A percentile compares a stretch with the other conserved stretches of the same genome.
Conservation (phyloP, 306 rosid species). For the Rubus parviflorus region DNA sequence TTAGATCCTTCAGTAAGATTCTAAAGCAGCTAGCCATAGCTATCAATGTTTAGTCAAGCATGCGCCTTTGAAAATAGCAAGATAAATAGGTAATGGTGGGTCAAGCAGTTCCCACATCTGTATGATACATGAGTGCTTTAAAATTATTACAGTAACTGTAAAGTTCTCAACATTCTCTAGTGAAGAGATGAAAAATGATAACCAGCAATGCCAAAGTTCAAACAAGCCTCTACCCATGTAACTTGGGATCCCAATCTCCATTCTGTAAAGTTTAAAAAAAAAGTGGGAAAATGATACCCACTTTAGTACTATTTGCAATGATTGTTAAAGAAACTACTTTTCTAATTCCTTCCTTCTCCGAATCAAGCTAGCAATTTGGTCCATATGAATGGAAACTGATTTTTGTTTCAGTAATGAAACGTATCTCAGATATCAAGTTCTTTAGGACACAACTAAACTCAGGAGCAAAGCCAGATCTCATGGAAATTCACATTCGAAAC, state of each 20-base stretch:
- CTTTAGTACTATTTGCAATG: background rate
- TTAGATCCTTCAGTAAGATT: no score
- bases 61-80: constrained; percentile 8
- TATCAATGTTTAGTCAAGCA: background rate
- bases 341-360: background rate
- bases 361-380: background rate
- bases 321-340: background rate
- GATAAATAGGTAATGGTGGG: constrained; percentile 1
- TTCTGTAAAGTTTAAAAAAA: constrained; percentile 7
- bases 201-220: constrained; percentile 8
- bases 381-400: background rate
- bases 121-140: background rate
- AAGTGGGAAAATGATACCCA: background rate
- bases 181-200: background rate
- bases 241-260: constrained; percentile 6
- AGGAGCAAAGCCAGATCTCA: constrained; percentile 2
- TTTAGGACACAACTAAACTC: background rate
- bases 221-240: background rate
- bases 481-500: background rate
- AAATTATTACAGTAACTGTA: background rate
- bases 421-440: background rate
- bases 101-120: constrained; percentile 2
- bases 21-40: constrained; percentile 1
- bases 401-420: background rate
- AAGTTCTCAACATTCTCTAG: constrained; percentile 2